Percentiles rank a stretch among this genome's conserved stretches.
phyloP scores from a whole-genome alignment of 2,329 filamentous ascomycete species.

The Dothiorella sarmentorum region DNA sequence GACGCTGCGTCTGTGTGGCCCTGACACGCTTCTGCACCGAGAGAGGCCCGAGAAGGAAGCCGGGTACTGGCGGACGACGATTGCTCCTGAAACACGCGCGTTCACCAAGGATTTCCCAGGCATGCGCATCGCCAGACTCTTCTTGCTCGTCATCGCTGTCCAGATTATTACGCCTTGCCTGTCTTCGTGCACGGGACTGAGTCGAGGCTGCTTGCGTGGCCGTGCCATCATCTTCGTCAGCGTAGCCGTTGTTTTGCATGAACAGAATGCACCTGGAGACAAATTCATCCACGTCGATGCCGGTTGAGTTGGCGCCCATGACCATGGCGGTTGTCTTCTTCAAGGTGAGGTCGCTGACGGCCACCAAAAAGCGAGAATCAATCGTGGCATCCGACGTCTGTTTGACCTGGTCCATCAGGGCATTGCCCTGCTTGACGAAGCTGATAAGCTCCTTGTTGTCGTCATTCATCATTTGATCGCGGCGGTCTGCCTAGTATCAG shows the following conservation, averaged over 20 bases:
- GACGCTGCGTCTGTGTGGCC: conserved; percentile 64
- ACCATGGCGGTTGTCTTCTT: conserved; percentile 73
- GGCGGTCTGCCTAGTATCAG: conserved; percentile 56
- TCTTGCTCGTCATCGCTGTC: conserved; percentile 61
- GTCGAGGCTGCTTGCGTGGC: conserved; percentile 46
- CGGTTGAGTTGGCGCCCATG: conserved; percentile 67
- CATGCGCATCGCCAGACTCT: conserved; percentile 71
- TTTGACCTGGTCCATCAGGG: conserved; percentile 64
- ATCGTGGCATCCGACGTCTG: conserved; percentile 89
- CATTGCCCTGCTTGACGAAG: conserved; percentile 64
- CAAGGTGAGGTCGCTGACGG: conserved; percentile 73
- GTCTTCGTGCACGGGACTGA: conserved; percentile 49
- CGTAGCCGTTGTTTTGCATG: conserved; percentile 65
- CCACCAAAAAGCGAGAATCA: conserved; percentile 82
- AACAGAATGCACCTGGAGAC: conserved; percentile 84
- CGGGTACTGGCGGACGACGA: conserved; percentile 69
- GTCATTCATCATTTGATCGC: conserved; percentile 65
- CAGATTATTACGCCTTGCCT: conserved; percentile 40
- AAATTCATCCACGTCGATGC: conserved; percentile 87
- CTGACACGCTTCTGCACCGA: conserved; percentile 83
- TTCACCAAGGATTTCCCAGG: conserved; percentile 81
- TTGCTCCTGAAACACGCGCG: conserved; percentile 72
- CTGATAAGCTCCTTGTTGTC: conserved; percentile 63
- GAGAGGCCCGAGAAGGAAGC: conserved; percentile 83
- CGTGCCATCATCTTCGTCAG: conserved; percentile 46